These are phyloP conservation scores for Trichoderma polysporum DNA, from an alignment of 2,329 filamentous ascomycete species.

Conservation along the genomic window DNA sequence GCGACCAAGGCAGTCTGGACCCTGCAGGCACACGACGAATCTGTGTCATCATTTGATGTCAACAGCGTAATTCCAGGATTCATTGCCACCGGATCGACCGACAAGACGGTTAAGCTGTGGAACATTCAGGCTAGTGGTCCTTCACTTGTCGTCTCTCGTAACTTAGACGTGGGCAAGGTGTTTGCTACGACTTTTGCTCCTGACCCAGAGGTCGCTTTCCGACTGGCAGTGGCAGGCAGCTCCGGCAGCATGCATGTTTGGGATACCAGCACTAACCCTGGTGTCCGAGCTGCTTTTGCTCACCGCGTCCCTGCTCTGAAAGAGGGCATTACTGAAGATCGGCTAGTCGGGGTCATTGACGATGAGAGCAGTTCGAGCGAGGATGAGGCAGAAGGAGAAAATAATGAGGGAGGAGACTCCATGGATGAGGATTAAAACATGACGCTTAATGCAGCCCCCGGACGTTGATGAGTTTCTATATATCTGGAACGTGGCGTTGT, in stretches of 20 bases:
- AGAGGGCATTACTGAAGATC: conserved; percentile 63
- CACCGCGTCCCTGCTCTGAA: conserved; percentile 57
- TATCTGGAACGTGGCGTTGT: conserved; percentile 17
- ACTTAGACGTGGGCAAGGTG: conserved; percentile 91
- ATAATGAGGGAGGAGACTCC: conserved; percentile 25
- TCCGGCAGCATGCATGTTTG: conserved; percentile 91
- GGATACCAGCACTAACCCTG: conserved; percentile 92
- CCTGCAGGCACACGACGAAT: conserved; percentile 91
- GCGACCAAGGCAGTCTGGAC: conserved; percentile 88
- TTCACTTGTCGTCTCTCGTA: conserved; percentile 85
- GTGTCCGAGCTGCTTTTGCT: conserved; percentile 82
- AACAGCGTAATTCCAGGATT: conserved; percentile 88
- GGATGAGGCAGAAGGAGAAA: conserved; percentile 52
- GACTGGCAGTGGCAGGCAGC: conserved; percentile 89
- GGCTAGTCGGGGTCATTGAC: conserved; percentile 70
- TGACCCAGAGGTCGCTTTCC: conserved; percentile 86
- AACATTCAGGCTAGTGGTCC: conserved; percentile 80
- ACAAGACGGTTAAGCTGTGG: conserved; percentile 97
- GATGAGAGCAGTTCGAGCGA: conserved; percentile 67
- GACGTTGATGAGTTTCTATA: neutral
- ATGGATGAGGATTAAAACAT: conserved; percentile 29
- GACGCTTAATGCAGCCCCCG: conserved; percentile 7
- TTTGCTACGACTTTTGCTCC: conserved; percentile 90
- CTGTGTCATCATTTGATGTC: conserved; percentile 88
- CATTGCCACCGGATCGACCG: conserved; percentile 88